Percentiles rank a stretch among this genome's conserved stretches.
Evolutionary conservation across 768 basidiomycete species (phyloP).

Genomic region (Podaxis sp.): DNA sequence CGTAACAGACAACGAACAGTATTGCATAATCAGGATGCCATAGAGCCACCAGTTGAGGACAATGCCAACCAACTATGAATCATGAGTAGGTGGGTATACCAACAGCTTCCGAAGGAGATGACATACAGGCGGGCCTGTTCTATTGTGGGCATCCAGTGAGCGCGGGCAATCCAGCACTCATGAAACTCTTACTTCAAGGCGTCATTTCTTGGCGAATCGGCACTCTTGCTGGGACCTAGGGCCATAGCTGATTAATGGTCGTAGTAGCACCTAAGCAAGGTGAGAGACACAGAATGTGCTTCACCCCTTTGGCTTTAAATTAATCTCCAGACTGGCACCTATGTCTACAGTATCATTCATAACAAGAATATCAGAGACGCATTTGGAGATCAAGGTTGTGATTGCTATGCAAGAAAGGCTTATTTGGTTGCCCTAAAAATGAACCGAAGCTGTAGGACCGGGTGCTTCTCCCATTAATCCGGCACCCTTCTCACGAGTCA

Average conservation of each 20-base stretch:
- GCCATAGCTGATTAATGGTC: neutral
- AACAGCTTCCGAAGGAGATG: neutral
- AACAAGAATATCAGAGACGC: too few species aligned
- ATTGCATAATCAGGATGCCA: slow-evolving; percentile 14
- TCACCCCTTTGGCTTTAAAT: neutral
- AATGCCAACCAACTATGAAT: neutral
- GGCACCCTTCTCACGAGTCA: neutral
- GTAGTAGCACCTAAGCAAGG: neutral
- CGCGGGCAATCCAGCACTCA: neutral
- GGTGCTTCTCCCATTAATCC: too few species aligned
- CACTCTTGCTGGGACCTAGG: neutral
- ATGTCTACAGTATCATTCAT: too few species aligned
- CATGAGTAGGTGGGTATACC: neutral
- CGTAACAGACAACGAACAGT: neutral
- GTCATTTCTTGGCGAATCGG: neutral
- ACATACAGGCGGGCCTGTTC: neutral
- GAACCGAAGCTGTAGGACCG: too few species aligned
- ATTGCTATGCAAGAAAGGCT: too few species aligned
- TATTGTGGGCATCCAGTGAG: neutral
- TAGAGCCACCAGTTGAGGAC: slow-evolving; percentile 15
- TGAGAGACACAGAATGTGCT: neutral
- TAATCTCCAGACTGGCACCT: neutral
- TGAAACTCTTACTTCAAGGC: neutral
- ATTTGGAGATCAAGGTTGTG: too few species aligned
- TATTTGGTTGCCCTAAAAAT: too few species aligned